Conservation (phyloP, 495 filamentous ascomycete genomes). For the Glarea lozoyensis region DNA sequence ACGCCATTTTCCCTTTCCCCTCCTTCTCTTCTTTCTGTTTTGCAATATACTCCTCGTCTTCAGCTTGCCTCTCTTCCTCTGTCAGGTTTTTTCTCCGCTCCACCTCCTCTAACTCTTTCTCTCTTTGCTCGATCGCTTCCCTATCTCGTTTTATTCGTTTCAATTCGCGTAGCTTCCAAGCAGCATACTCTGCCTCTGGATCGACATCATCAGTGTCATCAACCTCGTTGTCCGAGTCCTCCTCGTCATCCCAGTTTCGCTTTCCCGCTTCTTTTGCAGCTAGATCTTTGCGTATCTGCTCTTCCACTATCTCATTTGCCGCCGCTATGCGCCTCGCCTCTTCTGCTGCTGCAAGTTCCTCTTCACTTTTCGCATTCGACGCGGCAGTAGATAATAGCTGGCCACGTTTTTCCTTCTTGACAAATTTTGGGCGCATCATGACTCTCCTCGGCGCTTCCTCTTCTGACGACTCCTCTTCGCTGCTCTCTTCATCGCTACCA, state of each 20-base stretch:
- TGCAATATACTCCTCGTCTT: constrained; percentile 71
- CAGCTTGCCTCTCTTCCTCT: constrained; percentile 74
- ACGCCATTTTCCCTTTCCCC: constrained; percentile 71
- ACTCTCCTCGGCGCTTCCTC: constrained; percentile 68
- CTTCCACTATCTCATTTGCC: constrained; percentile 72
- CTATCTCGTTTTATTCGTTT: constrained; percentile 79
- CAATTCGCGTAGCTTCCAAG: constrained; percentile 91
- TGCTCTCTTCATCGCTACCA: constrained; percentile 29
- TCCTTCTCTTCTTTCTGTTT: constrained; percentile 84
- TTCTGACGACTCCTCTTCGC: constrained; percentile 52
- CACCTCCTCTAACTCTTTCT: constrained; percentile 82
- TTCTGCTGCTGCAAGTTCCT: constrained; percentile 41
- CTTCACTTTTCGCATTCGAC: constrained; percentile 29
- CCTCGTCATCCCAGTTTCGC: constrained; percentile 81
- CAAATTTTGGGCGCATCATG: constrained; percentile 83
- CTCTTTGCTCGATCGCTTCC: constrained; percentile 70
- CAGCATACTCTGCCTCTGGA: constrained; percentile 79
- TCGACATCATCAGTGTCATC: constrained; percentile 83
- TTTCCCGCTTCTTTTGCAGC: constrained; percentile 67
- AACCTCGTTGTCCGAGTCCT: constrained; percentile 61
- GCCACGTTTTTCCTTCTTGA: constrained; percentile 70
- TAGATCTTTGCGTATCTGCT: constrained; percentile 72
- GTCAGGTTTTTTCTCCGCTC: constrained; percentile 83
- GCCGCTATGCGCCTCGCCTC: constrained; percentile 57
- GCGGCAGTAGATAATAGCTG: constrained; percentile 17